Evolutionary conservation across 2,329 filamentous ascomycete genomes (phyloP).

Genomic region (Sphaerulina vaccinii): DNA sequence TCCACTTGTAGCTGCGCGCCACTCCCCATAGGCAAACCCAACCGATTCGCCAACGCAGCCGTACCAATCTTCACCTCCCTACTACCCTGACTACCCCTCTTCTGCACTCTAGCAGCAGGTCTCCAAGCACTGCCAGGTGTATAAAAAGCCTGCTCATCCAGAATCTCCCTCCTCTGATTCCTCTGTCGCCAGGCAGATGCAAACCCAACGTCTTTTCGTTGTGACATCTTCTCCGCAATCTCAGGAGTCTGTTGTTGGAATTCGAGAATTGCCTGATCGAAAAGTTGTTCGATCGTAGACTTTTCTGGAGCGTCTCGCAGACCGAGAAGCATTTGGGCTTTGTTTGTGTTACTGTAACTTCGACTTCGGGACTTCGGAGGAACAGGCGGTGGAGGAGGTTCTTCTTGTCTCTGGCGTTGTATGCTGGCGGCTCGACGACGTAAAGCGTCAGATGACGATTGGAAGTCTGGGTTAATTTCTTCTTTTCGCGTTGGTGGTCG

Average conservation of each 20-base stretch:
- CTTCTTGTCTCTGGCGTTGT: background rate
- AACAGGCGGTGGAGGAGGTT: background rate
- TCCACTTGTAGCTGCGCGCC: background rate
- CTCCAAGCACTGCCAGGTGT: constrained; percentile 8
- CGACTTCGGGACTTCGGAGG: background rate
- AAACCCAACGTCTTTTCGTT: constrained; percentile 5
- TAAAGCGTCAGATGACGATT: background rate
- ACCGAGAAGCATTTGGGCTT: constrained; percentile 3
- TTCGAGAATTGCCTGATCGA: constrained; percentile 8
- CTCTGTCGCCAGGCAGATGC: constrained; percentile 1
- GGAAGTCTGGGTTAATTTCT: background rate
- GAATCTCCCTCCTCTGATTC: background rate
- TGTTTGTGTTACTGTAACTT: background rate
- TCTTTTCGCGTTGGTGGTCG: background rate
- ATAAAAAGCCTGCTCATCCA: background rate
- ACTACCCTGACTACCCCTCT: background rate
- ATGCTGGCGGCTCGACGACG: constrained; percentile 6
- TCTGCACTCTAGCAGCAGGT: constrained; percentile 8
- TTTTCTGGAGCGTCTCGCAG: constrained; percentile 3
- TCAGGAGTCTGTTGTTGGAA: constrained; percentile 4
- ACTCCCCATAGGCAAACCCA: constrained; percentile 10
- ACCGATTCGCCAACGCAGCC: constrained; percentile 13
- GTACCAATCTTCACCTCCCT: constrained; percentile 10
- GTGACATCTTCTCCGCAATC: constrained; percentile 2
- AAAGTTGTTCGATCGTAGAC: constrained; percentile 10